Percentiles rank a stretch among this genome's conserved stretches.
These are phyloP conservation scores for Cyberlindnera mycetangii DNA, from an alignment of 805 yeast species.

Conservation along the genomic window DNA sequence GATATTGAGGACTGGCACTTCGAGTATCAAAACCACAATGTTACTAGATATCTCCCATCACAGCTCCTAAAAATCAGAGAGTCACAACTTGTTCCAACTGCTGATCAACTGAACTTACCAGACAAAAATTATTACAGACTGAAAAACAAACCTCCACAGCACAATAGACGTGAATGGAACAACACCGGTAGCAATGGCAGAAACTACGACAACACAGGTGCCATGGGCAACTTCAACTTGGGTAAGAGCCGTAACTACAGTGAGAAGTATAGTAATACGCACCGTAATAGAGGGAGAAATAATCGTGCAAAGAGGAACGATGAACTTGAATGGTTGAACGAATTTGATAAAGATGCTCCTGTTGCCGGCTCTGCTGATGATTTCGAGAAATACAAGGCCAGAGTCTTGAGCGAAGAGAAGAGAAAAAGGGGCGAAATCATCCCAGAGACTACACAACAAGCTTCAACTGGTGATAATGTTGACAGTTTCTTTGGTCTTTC, in stretches of 20 bases:
- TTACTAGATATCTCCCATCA: constrained; percentile 24
- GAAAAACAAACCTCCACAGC: constrained; percentile 13
- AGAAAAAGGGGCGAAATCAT: constrained; percentile 31
- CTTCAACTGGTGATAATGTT: constrained; percentile 13
- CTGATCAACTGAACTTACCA: constrained; percentile 22
- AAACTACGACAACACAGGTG: constrained; percentile 24
- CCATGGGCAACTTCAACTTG: constrained; percentile 31
- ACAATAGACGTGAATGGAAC: constrained; percentile 16
- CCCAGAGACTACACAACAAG: constrained; percentile 1
- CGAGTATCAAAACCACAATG: constrained; percentile 8
- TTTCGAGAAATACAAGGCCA: constrained; percentile 39
- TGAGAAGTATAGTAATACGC: constrained; percentile 5
- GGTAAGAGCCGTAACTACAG: constrained; percentile 13
- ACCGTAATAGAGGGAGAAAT: constrained; percentile 14
- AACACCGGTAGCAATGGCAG: constrained; percentile 9
- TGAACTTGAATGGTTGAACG: constrained; percentile 23
- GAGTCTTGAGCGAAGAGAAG: constrained; percentile 36
- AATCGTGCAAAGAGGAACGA: constrained; percentile 13
- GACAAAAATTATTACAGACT: constrained; percentile 24
- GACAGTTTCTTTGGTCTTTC: constrained; percentile 26
- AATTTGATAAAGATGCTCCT: constrained; percentile 22
- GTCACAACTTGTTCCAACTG: constrained; percentile 14
- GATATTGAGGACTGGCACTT: constrained; percentile 24
- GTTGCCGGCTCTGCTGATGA: constrained; percentile 30
- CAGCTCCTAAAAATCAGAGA: constrained; percentile 18